These are phyloP conservation scores for Pseudogymnoascus sp. DNA, from an alignment of 2,329 filamentous ascomycete species.

Conservation along the genomic window DNA sequence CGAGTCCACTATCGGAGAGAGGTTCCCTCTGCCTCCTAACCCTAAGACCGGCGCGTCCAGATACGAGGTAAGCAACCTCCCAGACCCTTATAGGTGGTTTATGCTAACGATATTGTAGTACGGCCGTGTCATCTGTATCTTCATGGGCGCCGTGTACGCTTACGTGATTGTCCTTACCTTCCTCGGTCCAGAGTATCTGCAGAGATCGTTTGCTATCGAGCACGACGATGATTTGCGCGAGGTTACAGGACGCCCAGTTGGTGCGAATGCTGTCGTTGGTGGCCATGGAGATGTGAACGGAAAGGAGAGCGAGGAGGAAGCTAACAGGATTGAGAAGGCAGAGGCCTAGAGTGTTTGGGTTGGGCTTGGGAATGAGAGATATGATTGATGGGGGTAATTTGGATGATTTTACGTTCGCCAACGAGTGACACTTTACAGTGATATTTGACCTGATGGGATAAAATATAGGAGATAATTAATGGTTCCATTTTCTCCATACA, in stretches of 20 bases:
- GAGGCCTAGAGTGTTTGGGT: not conserved
- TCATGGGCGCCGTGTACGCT: conserved; percentile 75
- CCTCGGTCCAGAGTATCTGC: conserved; percentile 45
- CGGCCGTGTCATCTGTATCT: conserved; percentile 80
- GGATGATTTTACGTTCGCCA: not conserved
- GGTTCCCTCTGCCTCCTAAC: conserved; percentile 61
- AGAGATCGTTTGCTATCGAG: conserved; percentile 39
- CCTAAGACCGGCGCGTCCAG: conserved; percentile 31
- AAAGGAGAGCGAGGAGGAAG: not conserved
- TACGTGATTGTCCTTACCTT: conserved; percentile 56
- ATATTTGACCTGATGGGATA: not conserved
- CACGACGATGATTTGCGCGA: conserved; percentile 39
- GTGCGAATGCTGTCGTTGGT: not conserved
- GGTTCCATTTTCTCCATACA: not conserved
- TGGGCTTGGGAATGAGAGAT: not conserved
- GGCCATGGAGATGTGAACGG: not conserved
- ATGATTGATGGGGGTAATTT: not conserved
- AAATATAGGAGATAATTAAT: not conserved
- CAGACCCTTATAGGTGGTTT: too few species aligned
- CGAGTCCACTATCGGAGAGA: conserved; percentile 66
- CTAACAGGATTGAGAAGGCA: not conserved
- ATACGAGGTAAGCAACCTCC: not conserved
- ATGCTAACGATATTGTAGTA: conserved; percentile 56
- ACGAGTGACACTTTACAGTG: not conserved
- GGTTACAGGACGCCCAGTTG: conserved; percentile 29